Base-by-base conservation (phyloP, 1,284 basidiomycete genomes). In the Mycena citricolor region DNA sequence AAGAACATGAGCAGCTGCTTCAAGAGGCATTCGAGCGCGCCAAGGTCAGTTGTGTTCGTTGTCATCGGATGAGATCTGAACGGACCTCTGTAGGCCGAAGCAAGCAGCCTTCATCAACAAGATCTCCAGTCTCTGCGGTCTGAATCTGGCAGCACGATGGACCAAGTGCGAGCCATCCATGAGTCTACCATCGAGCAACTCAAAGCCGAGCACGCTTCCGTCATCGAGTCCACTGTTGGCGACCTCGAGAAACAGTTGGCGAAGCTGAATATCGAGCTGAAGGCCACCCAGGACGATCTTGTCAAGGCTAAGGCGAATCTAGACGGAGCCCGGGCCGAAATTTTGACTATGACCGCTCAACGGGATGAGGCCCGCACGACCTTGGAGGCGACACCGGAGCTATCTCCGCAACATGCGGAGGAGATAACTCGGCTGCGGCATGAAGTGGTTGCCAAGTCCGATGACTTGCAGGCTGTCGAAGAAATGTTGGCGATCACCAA, bases 251-350 rank as follows among this genome's bases (percentile, higher is more conserved):
- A 90, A 66, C 74, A 79, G 58, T 73, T 88, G 41, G 70, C 67
- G 39, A 76, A 65, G 43, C 69, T 82, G 52, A 76, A 65, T 39
- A 63, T 89, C 28, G 86, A 91, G 56, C 74, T 90, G 36, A 87
- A 83, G 59, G 89, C 86, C 8, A 88, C 89, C 1, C 79, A 83
- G 56, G 87, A 90, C 49, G 89, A 90, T 58, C 78, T 91, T 28
- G 60, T 72, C 2, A 90, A 89, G 66, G 74, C 85, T 7, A 91
- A 90, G 63, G 60, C 73, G 1, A 65, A 73, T 13, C 58, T 79
- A 11, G 74, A 79, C 16, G 52, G 72, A 5, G 67, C 77, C 32
- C 70, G 70, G 14, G 60, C 70, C 3, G 83, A 88, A 54, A 63
- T 79, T 11, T 74, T 76, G 43, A 68, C 52, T 8, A 62, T 86